Evolutionary conservation across 441 rosid genomes (phyloP).

Genomic region (Kokia cookei): DNA sequence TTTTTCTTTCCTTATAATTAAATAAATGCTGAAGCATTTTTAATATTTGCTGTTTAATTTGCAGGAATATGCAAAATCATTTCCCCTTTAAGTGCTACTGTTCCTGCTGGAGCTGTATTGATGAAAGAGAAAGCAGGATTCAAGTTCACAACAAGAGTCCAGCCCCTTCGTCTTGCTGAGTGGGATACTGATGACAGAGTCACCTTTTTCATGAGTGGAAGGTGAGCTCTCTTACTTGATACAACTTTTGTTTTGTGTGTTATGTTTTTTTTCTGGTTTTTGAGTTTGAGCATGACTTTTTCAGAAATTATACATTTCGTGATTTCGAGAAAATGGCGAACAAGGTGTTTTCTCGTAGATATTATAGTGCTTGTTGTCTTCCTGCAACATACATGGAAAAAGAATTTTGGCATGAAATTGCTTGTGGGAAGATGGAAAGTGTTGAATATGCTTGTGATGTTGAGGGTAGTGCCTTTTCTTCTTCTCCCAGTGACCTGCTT

Average conservation of each 20-base stretch:
- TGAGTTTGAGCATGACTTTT: constrained; percentile 21
- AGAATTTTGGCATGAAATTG: constrained; percentile 98
- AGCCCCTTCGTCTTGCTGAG: constrained; percentile 97
- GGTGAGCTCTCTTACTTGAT: constrained; percentile 37
- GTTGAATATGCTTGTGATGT: constrained; percentile 99
- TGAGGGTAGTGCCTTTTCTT: constrained; percentile 99
- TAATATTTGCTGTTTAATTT: not conserved
- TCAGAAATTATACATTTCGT: constrained; percentile 89
- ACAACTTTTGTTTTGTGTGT: not conserved
- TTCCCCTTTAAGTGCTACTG: constrained; percentile 79
- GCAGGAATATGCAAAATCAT: constrained; percentile 93
- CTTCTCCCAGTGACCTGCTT: constrained; percentile 72
- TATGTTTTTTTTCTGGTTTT: constrained; percentile 13
- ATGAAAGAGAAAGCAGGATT: constrained; percentile 83
- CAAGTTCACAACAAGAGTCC: constrained; percentile 95
- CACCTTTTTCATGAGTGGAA: constrained; percentile 98
- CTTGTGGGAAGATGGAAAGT: constrained; percentile 91
- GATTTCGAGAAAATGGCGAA: constrained; percentile 99
- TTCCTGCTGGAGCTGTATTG: constrained; percentile 91
- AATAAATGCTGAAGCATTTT: not conserved
- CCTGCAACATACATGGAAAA: constrained; percentile 92
- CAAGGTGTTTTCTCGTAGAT: constrained; percentile 91
- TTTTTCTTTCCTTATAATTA: not conserved
- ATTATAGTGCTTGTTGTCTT: constrained; percentile 86
- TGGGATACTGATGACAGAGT: constrained; percentile 94